A percentile compares a stretch with the other conserved stretches of the same genome.
phyloP scores from a whole-genome alignment of 306 rosid species.

The Morella rubra region DNA sequence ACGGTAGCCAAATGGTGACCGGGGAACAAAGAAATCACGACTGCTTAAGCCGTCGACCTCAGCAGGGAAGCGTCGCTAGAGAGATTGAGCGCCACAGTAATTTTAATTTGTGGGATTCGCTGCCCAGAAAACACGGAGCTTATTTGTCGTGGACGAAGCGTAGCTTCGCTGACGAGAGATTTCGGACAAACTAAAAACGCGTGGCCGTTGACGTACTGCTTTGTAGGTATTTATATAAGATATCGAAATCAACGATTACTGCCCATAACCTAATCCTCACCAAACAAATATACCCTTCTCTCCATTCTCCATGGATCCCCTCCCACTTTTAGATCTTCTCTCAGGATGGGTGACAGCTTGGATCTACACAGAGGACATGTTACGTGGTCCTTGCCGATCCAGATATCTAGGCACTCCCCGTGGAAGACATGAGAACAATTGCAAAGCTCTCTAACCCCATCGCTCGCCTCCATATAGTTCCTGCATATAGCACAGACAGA shows the following conservation, averaged over 20 bases:
- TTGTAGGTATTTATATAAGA: not conserved
- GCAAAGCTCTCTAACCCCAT: conserved; percentile 27
- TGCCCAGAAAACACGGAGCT: too few relatives aligned
- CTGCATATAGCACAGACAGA: conserved; percentile 29
- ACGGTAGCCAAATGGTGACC: too few relatives aligned
- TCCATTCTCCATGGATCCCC: conserved; percentile 26
- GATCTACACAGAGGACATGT: conserved; percentile 40
- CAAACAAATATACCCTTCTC: conserved; percentile 32
- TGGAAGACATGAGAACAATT: conserved; percentile 35
- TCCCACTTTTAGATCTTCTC: not conserved
- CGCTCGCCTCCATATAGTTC: not conserved
- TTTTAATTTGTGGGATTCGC: too few relatives aligned
- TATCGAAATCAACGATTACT: not conserved
- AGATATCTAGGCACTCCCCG: conserved; percentile 33
- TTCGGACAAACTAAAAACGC: too few relatives aligned
- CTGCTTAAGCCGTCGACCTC: too few relatives aligned
- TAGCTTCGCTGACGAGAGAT: too few relatives aligned
- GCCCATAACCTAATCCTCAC: not conserved
- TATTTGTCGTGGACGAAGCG: too few relatives aligned
- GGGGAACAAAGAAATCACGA: too few relatives aligned
- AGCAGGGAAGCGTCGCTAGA: too few relatives aligned
- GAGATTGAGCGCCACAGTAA: too few relatives aligned
- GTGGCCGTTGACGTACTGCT: too few relatives aligned
- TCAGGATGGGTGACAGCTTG: not conserved
- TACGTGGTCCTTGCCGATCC: conserved; percentile 27